Percentiles rank a stretch among this genome's conserved stretches.
phyloP scores from a whole-genome alignment of 805 yeast species.

The Yarrowia phangngaensis region DNA sequence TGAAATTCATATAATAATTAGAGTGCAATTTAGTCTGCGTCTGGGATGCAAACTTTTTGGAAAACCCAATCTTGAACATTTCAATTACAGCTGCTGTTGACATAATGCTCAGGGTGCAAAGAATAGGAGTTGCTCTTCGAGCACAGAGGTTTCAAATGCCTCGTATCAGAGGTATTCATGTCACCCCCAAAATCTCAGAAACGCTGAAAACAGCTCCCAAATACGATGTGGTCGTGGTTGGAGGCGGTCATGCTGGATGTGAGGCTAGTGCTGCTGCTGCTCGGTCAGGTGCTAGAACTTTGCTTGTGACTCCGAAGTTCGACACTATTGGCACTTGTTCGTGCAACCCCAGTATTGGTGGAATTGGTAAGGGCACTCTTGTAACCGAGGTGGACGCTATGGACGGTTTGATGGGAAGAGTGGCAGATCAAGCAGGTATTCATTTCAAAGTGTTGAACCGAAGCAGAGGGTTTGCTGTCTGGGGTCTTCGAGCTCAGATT shows the following conservation, averaged over 20 bases:
- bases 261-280: conserved; percentile 96
- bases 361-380: conserved; percentile 94
- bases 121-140: conserved; percentile 2
- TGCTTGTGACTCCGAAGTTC: conserved; percentile 71
- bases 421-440: conserved; percentile 91
- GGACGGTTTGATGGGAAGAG: conserved; percentile 82
- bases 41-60: not conserved
- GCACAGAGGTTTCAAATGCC: not conserved
- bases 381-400: conserved; percentile 91
- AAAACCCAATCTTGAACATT: conserved; percentile 15
- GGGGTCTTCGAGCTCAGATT: conserved; percentile 97
- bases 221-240: conserved; percentile 76
- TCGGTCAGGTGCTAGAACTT: conserved; percentile 66
- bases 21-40: too few species aligned
- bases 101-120: conserved; percentile 7
- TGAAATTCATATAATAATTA: too few species aligned
- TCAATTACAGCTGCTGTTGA: not conserved
- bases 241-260: conserved; percentile 99
- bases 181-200: not conserved
- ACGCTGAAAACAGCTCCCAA: conserved; percentile 27
- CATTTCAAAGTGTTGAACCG: conserved; percentile 83
- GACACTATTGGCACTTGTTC: conserved; percentile 87
- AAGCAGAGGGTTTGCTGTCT: conserved; percentile 92
- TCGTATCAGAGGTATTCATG: conserved; percentile 2
- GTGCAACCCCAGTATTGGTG: conserved; percentile 97